Conservation (phyloP, 1,284 basidiomycete genomes). For the Trichosporon coremiiforme region DNA sequence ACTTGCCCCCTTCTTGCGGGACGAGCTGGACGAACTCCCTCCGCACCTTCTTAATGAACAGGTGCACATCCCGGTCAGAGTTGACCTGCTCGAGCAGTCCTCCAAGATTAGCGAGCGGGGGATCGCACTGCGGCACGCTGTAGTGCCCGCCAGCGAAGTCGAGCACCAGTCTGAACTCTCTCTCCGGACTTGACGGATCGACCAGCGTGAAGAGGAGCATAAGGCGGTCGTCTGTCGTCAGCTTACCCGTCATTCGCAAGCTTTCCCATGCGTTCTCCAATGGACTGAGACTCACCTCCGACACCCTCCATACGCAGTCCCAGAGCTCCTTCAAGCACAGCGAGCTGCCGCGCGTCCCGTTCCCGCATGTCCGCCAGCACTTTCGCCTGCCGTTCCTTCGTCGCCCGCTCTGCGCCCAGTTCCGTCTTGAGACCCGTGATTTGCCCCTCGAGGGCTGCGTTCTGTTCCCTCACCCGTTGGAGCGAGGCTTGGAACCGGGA, state of each 20-base stretch:
- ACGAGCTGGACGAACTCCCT: neutral
- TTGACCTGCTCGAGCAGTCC: constrained; percentile 51
- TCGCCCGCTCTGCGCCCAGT: constrained; percentile 55
- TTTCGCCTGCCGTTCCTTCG: constrained; percentile 68
- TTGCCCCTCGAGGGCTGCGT: constrained; percentile 44
- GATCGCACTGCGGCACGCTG: constrained; percentile 58
- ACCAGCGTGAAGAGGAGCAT: constrained; percentile 72
- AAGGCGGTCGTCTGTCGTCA: constrained; percentile 63
- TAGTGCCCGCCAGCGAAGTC: constrained; percentile 68
- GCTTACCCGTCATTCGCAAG: too few relatives aligned
- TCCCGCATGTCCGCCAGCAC: constrained; percentile 65
- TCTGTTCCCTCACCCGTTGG: constrained; percentile 42
- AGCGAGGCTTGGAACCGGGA: constrained; percentile 44
- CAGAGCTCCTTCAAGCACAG: constrained; percentile 64
- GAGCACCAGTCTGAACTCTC: constrained; percentile 73
- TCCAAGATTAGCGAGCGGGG: constrained; percentile 43
- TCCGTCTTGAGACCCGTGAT: constrained; percentile 38
- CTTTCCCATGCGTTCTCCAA: too few relatives aligned
- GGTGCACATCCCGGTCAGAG: constrained; percentile 47
- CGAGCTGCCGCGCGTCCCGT: constrained; percentile 63
- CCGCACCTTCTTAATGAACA: constrained; percentile 46
- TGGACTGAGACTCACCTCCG: constrained; percentile 62
- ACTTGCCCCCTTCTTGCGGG: constrained; percentile 1
- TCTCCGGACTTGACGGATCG: constrained; percentile 63
- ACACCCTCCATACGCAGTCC: constrained; percentile 74